Evolutionary conservation across 768 basidiomycete genomes (phyloP).

Genomic region (Hebeloma cylindrosporum): DNA sequence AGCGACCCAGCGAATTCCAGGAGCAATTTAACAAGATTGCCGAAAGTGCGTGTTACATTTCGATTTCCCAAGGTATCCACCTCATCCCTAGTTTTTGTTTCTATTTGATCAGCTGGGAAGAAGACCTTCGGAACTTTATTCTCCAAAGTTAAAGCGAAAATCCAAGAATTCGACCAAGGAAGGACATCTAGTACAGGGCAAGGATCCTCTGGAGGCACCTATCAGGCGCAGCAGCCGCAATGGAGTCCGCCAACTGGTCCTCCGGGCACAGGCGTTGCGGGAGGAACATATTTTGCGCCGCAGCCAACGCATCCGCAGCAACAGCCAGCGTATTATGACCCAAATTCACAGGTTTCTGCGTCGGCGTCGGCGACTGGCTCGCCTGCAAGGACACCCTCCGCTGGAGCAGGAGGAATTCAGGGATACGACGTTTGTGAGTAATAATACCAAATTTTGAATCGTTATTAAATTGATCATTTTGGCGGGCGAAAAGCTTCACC

Average conservation of each 20-base stretch:
- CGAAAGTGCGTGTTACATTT: conserved; percentile 58
- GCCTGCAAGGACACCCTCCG: not conserved
- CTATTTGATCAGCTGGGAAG: conserved; percentile 57
- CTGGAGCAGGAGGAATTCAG: conserved; percentile 1
- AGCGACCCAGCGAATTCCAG: conserved; percentile 52
- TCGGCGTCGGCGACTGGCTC: conserved; percentile 3
- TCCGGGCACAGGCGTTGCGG: not conserved
- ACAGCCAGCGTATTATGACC: conserved; percentile 21
- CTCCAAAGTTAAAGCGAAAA: conserved; percentile 80
- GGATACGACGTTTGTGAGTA: conserved; percentile 21
- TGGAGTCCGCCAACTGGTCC: conserved; percentile 11
- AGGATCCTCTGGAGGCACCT: not conserved
- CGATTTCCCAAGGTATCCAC: not conserved
- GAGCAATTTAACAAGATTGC: conserved; percentile 77
- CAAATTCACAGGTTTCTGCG: conserved; percentile 4
- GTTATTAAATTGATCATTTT: not conserved
- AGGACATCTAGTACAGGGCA: conserved; percentile 24
- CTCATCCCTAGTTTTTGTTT: not conserved
- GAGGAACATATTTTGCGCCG: conserved; percentile 1
- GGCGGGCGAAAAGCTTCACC: not conserved
- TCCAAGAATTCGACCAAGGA: conserved; percentile 74
- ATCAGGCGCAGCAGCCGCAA: conserved; percentile 10
- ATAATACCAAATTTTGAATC: not conserved
- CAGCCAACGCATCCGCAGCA: conserved; percentile 12
- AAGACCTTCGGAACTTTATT: conserved; percentile 73